Evolutionary conservation across 2,329 filamentous ascomycete species (phyloP), one percentile per base, ranked within the genome.

Genomic region (Akanthomyces muscarius): DNA sequence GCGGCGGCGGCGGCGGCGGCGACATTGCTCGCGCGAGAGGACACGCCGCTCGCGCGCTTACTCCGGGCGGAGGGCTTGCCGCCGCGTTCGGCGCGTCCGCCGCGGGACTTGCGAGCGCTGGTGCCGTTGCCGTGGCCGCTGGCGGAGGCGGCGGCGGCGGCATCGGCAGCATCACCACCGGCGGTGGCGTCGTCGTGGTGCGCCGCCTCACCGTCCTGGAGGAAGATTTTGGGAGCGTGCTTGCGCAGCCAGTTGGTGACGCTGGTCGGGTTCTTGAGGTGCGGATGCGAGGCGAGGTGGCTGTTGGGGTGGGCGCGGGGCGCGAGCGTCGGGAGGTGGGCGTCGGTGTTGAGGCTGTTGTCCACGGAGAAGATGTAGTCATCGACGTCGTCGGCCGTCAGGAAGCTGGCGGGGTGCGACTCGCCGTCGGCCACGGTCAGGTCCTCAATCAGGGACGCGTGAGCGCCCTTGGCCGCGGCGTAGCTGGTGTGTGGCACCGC

Each of bases 211-310:
- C 87, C 85, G 70, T 92, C 90, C 73, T 96, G 89, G 23, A 96
- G 78, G 78, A 96, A 93, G 55, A 92, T 88, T 74, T 94, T 88
- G 3, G 92, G 90, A 64, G 91, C 88, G 75, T 97, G 84, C 72
- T 91, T 88, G 66, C 91, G 86, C 14, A 99, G 84, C 95, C 95
- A 99, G 75, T 96, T 97, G 78, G 96, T 96, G 3, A 97, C 93
- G 64, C 91, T 96, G 48, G 92, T 90, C 0, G 93, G 92, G 73
- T 98, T 98, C 69, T 81, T 79, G 48, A 80, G 73, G 51, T 77
- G 67, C 70, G 76, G 69, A 75, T 79, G 70, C 53, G 75, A 70
- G 68, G 73, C 76, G 61, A 72, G 75, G 63, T 73, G 72, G 28
- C 71, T 70, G 61, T 72, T 72, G 21, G 67, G 66, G 38, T 77